Base-by-base conservation (phyloP, 1,139 yeast genomes). In the Kurtzmaniella quercitrusa region DNA sequence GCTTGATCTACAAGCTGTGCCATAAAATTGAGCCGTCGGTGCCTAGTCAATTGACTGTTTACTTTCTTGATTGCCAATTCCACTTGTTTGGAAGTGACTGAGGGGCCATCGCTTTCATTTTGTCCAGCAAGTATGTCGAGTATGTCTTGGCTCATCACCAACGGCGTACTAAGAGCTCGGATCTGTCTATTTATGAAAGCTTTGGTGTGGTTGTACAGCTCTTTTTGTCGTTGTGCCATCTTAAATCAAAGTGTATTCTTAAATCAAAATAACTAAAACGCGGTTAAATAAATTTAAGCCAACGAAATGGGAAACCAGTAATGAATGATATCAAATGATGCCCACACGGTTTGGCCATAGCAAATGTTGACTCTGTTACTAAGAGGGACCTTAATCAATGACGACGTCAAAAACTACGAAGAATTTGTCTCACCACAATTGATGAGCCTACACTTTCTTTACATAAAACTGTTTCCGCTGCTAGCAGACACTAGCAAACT, bases 1-100 rank as follows among this genome's bases (percentile, higher is more conserved):
- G 70, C 61, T 44, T 68, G 73, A 47, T 63, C 62, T 11, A 63
- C 58, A n/a, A 63, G 59, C 46, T 67, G 71, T 12, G 57, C 45
- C 34, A 59, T 51, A 50, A 63, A 71, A 40, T 55, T 47, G 42
- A 53, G 58, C 36, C 62, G 46, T 44, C 66, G 65, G 48, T 67
- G 66, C 18, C 68, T 48, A 42, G 55, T 58, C 10, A 70, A 49
- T 36, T 53, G 53, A 12, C 56, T 45, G 45, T 69, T 70, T 41
- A 65, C 52, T 45, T 61, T 59, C 47, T 54, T 51, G 10, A 71
- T 40, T 2, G 59, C 54, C 37, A 54, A 48, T 25, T 58, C 56
- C 39, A 68, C 44, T 38, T 61, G 63, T 9, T 51, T 46, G 14
- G 57, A 50, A 14, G 55, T 47, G 27, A 63, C 39, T 48, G 47